These are phyloP conservation scores for Fusarium caatingaense DNA, from an alignment of 2,329 filamentous ascomycete species.

Conservation along the genomic window DNA sequence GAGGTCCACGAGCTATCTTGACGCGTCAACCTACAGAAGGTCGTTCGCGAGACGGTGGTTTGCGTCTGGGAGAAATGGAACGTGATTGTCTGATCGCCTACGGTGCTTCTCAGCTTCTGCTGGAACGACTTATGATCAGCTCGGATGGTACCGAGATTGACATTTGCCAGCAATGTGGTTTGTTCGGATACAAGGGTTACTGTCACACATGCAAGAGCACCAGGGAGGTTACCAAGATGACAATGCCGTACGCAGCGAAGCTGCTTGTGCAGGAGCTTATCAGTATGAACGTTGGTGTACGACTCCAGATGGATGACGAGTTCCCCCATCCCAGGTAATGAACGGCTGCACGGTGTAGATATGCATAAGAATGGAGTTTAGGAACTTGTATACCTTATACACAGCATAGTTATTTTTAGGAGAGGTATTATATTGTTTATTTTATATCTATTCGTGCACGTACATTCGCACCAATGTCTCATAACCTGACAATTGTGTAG, in stretches of 20 bases:
- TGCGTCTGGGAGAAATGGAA: slow-evolving; percentile 98
- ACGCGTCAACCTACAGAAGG: slow-evolving; percentile 97
- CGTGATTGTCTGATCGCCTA: slow-evolving; percentile 98
- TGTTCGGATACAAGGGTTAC: slow-evolving; percentile 96
- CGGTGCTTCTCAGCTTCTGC: slow-evolving; percentile 88
- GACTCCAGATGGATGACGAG: slow-evolving; percentile 91
- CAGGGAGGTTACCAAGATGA: slow-evolving; percentile 88
- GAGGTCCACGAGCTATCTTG: slow-evolving; percentile 89
- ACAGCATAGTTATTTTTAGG: slow-evolving; percentile 29
- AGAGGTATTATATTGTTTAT: slow-evolving; percentile 22
- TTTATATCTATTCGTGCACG: slow-evolving; percentile 3
- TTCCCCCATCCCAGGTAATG: slow-evolving; percentile 74
- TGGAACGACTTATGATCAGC: slow-evolving; percentile 94
- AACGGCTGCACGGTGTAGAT: slow-evolving; percentile 14
- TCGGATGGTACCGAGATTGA: slow-evolving; percentile 92
- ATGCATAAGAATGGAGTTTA: slow-evolving; percentile 37
- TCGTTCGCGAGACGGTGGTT: slow-evolving; percentile 89
- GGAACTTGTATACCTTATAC: slow-evolving; percentile 34
- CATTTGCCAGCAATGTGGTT: slow-evolving; percentile 91
- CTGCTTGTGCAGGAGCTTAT: slow-evolving; percentile 94
- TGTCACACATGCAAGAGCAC: slow-evolving; percentile 93
- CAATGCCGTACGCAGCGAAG: slow-evolving; percentile 97
- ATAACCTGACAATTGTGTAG: neutral
- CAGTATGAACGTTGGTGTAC: slow-evolving; percentile 98
- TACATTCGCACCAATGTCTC: neutral